phyloP scores from a whole-genome alignment of 305 asterid species.

The Solanum aculeatissimum region DNA sequence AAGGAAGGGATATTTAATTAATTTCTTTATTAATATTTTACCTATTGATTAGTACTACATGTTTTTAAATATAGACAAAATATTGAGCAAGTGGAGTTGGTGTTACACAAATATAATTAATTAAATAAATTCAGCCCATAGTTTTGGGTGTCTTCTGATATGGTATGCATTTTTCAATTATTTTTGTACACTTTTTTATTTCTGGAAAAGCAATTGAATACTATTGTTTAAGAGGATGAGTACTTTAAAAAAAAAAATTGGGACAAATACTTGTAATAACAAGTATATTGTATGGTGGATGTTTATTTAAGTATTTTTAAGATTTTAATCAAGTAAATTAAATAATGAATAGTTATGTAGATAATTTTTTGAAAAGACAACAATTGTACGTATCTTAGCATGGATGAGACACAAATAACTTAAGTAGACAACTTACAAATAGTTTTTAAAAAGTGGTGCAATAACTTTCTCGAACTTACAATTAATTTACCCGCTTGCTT shows the following conservation, averaged over 20 bases:
- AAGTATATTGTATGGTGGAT: background rate
- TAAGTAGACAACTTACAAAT: background rate
- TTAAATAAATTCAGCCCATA: background rate
- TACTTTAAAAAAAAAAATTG: background rate
- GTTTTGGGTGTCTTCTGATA: background rate
- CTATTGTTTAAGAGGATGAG: background rate
- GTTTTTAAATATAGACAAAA: background rate
- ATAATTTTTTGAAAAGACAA: background rate
- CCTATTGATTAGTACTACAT: background rate
- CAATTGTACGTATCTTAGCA: background rate
- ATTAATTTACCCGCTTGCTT: background rate
- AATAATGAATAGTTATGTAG: background rate
- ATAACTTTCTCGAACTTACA: background rate
- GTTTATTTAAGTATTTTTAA: background rate
- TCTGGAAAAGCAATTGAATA: background rate
- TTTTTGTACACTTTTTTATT: background rate
- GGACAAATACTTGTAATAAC: too few species aligned
- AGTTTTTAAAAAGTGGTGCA: background rate
- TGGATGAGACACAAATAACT: background rate
- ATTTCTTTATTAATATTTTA: background rate
- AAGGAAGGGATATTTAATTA: background rate
- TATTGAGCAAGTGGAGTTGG: background rate
- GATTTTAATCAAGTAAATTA: background rate
- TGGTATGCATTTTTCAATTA: background rate
- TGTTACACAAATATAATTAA: background rate